phyloP scores from a whole-genome alignment of 129 eudicot species.

The Daucus carota region DH1_v3.0 NC_030382.2:39762501-39763000 shows the following conservation, averaged over 20 bases:
- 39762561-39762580: conserved; percentile 65
- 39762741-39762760: conserved; percentile 80
- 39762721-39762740: conserved; percentile 83
- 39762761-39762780: conserved; percentile 77
- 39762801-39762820: conserved; percentile 70
- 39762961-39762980: no score
- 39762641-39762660: conserved; percentile 67
- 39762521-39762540: conserved; percentile 16
- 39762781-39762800: conserved; percentile 80
- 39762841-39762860: conserved; percentile 83
- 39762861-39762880: conserved; percentile 85
- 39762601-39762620: conserved; percentile 84
- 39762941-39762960: background rate
- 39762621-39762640: conserved; percentile 72
- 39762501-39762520: conserved; percentile 33
- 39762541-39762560: conserved; percentile 64
- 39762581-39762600: conserved; percentile 65
- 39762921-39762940: conserved; percentile 65
- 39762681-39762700: conserved; percentile 88
- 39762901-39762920: conserved; percentile 86
- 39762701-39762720: conserved; percentile 87
- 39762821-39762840: conserved; percentile 73
- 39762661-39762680: conserved; percentile 84
- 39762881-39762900: conserved; percentile 79
- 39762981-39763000: no score